Conservation (phyloP, 2,329 filamentous ascomycete genomes). For the Fusarium torreyae region DNA sequence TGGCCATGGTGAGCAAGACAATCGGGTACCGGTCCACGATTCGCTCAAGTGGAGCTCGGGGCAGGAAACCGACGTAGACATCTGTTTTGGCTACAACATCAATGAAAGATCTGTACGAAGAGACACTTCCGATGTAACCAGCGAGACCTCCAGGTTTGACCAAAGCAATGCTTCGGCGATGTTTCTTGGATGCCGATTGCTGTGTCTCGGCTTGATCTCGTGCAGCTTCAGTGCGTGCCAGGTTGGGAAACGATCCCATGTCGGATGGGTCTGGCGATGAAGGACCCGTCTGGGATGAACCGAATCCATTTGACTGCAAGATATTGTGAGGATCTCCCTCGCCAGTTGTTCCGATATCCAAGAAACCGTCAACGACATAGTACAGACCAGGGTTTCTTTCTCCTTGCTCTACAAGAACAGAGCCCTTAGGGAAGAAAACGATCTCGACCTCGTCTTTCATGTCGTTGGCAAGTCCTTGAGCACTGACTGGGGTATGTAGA, state of each 20-base stretch:
- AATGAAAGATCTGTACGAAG: slow-evolving; percentile 95
- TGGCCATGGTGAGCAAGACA: slow-evolving; percentile 94
- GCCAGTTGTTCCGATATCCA: slow-evolving; percentile 88
- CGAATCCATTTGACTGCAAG: slow-evolving; percentile 49
- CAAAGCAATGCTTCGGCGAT: slow-evolving; percentile 82
- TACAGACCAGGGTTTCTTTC: slow-evolving; percentile 97
- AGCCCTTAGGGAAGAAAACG: slow-evolving; percentile 95
- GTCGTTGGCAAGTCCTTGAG: slow-evolving; percentile 79
- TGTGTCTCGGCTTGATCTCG: slow-evolving; percentile 55
- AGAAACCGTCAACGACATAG: slow-evolving; percentile 96
- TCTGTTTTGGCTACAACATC: slow-evolving; percentile 98
- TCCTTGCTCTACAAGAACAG: slow-evolving; percentile 94
- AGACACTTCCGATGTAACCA: slow-evolving; percentile 94
- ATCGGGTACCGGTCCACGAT: slow-evolving; percentile 95
- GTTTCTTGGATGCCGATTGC: slow-evolving; percentile 61
- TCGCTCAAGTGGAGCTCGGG: slow-evolving; percentile 85
- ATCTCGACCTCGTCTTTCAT: slow-evolving; percentile 95
- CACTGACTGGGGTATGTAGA: slow-evolving; percentile 73
- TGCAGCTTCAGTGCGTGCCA: slow-evolving; percentile 49
- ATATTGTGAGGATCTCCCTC: slow-evolving; percentile 54
- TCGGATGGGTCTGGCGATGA: slow-evolving; percentile 40
- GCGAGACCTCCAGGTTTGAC: slow-evolving; percentile 96
- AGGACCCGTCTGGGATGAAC: slow-evolving; percentile 39
- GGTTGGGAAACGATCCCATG: slow-evolving; percentile 51
- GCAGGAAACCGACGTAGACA: slow-evolving; percentile 96